phyloP scores from a whole-genome alignment of 2,329 filamentous ascomycete species.

The Chalaropsis thielavioides region DNA sequence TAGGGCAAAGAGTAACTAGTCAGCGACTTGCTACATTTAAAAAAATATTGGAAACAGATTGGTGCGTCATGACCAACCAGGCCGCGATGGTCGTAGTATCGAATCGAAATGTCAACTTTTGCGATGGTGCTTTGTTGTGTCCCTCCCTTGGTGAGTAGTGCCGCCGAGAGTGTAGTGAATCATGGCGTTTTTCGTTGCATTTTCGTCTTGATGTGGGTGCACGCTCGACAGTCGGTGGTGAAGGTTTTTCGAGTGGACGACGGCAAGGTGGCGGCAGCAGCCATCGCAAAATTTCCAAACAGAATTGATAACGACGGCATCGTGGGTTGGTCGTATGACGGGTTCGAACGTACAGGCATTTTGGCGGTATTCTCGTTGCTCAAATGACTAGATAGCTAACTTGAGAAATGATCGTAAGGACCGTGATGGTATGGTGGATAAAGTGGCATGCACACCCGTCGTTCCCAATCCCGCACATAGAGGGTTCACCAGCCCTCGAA shows the following conservation, averaged over 20 bases:
- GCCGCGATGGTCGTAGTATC: neutral
- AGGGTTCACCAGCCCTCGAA: slow-evolving; percentile 17
- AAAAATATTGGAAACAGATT: neutral
- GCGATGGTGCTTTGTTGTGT: neutral
- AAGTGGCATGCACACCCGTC: slow-evolving; percentile 15
- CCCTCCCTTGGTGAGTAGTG: neutral
- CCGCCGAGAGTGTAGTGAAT: neutral
- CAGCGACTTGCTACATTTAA: slow-evolving; percentile 15
- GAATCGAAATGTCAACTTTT: neutral
- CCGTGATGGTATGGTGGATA: slow-evolving; percentile 17
- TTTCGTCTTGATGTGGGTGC: neutral
- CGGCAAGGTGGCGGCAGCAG: neutral
- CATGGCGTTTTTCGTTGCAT: neutral
- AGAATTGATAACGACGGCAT: slow-evolving; percentile 8
- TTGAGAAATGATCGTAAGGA: slow-evolving; percentile 15
- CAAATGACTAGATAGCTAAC: slow-evolving; percentile 18
- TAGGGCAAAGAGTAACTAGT: slow-evolving; percentile 17
- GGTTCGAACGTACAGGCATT: slow-evolving; percentile 18
- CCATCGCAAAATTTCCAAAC: slow-evolving; percentile 14
- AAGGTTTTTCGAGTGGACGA: neutral
- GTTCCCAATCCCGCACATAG: slow-evolving; percentile 10
- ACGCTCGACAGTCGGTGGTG: neutral
- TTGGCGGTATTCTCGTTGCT: slow-evolving; percentile 18
- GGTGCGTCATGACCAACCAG: neutral
- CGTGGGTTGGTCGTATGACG: slow-evolving; percentile 7